Evolutionary conservation across 306 rosid species (phyloP).

Genomic region (Vigna nakashimae): DNA sequence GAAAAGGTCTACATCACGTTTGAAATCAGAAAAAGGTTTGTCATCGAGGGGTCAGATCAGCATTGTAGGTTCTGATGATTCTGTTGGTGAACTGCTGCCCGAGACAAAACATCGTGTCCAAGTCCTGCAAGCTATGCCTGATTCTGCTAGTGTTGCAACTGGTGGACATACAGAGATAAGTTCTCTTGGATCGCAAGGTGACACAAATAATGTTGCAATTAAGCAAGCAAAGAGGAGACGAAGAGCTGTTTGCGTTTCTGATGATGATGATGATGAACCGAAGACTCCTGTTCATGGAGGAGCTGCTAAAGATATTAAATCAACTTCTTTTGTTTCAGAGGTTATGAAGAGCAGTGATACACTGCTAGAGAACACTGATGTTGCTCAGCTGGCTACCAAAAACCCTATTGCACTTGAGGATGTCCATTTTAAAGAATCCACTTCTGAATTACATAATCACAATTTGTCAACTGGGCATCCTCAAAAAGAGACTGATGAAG

Average conservation of each 20-base stretch:
- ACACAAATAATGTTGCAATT: slow-evolving; percentile 4
- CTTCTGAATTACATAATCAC: slow-evolving; percentile 48
- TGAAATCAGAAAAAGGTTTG: slow-evolving; percentile 62
- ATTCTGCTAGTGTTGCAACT: slow-evolving; percentile 32
- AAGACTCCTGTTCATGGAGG: slow-evolving; percentile 54
- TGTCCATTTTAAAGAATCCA: slow-evolving; percentile 53
- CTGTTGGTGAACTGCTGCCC: slow-evolving; percentile 58
- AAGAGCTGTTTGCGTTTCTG: slow-evolving; percentile 50
- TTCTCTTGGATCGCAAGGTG: slow-evolving; percentile 40
- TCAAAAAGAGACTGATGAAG: slow-evolving; percentile 53
- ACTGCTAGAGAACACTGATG: slow-evolving; percentile 44
- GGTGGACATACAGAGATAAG: slow-evolving; percentile 33
- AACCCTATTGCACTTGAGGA: slow-evolving; percentile 51
- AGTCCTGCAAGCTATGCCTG: slow-evolving; percentile 44
- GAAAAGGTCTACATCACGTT: slow-evolving; percentile 53
- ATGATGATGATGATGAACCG: slow-evolving; percentile 30
- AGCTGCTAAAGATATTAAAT: slow-evolving; percentile 56
- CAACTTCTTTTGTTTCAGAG: slow-evolving; percentile 55
- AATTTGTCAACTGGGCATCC: slow-evolving; percentile 48
- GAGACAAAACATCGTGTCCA: slow-evolving; percentile 56
- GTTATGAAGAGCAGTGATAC: slow-evolving; percentile 52
- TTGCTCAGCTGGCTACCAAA: slow-evolving; percentile 45
- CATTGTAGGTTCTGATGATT: slow-evolving; percentile 51
- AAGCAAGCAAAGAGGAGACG: slow-evolving; percentile 35
- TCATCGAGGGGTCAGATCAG: slow-evolving; percentile 50